Conservation (phyloP, 768 basidiomycete species). For the Psilocybe sp. region DNA sequence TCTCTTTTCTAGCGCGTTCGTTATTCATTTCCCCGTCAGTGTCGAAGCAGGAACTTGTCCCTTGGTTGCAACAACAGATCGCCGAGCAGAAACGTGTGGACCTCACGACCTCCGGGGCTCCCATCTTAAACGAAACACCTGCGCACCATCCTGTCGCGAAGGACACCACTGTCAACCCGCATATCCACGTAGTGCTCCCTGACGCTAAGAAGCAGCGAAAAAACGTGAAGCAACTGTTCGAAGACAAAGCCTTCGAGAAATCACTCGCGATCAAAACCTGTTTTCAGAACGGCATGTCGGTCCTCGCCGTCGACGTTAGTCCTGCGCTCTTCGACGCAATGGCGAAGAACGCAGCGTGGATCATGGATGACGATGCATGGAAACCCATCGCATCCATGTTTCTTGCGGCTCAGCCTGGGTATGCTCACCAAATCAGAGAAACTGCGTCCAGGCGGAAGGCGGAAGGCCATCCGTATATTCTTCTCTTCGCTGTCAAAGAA, state of each 20-base stretch:
- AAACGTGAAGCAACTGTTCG: slow-evolving; percentile 63
- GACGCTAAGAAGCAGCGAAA: slow-evolving; percentile 77
- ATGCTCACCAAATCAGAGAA: slow-evolving; percentile 69
- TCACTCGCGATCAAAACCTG: slow-evolving; percentile 55
- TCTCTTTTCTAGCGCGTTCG: background rate
- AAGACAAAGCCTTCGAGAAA: slow-evolving; percentile 71
- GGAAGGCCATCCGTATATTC: slow-evolving; percentile 60
- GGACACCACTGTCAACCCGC: slow-evolving; percentile 33
- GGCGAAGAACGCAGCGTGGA: slow-evolving; percentile 56
- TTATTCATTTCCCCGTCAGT: slow-evolving; percentile 21
- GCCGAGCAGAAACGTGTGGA: slow-evolving; percentile 79
- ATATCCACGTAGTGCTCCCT: slow-evolving; percentile 66
- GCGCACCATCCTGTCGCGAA: slow-evolving; percentile 33
- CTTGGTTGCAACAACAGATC: slow-evolving; percentile 75
- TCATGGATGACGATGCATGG: slow-evolving; percentile 77
- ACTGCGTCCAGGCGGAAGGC: slow-evolving; percentile 56
- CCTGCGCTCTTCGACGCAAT: slow-evolving; percentile 60
- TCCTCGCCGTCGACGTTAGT: slow-evolving; percentile 71
- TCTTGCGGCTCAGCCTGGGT: slow-evolving; percentile 54
- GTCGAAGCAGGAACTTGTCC: slow-evolving; percentile 65
- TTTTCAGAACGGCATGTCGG: slow-evolving; percentile 58
- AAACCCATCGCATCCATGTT: slow-evolving; percentile 53
- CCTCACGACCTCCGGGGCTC: slow-evolving; percentile 57
- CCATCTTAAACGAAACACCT: slow-evolving; percentile 35
- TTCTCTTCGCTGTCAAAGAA: slow-evolving; percentile 67